These are phyloP conservation scores for Hevea brasiliensis DNA, from an alignment of 345 rosid species.

Conservation along the genomic window DNA sequence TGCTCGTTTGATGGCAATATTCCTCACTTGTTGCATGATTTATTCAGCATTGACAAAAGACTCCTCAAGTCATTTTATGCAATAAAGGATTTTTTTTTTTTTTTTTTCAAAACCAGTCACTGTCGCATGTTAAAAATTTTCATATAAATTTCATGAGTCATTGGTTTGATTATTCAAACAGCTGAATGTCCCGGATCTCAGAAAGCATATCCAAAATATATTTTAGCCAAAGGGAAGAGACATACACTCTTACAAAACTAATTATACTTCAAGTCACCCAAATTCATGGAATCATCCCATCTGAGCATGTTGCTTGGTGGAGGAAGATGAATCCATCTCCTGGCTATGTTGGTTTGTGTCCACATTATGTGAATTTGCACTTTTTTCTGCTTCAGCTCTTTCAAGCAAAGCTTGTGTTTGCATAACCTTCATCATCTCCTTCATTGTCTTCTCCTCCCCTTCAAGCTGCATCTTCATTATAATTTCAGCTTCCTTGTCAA, in stretches of 20 bases:
- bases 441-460: constrained; percentile 76
- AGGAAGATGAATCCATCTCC: constrained; percentile 28
- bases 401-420: constrained; percentile 59
- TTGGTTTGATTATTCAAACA: not conserved
- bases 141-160: too few relatives aligned
- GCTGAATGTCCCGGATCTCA: not conserved
- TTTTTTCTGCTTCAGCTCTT: constrained; percentile 54
- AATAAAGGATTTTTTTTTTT: too few relatives aligned
- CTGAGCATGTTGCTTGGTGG: constrained; percentile 25
- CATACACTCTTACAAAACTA: constrained; percentile 4
- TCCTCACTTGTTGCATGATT: not conserved
- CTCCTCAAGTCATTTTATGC: too few relatives aligned
- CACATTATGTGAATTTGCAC: constrained; percentile 21
- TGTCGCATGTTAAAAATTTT: not conserved
- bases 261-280: not conserved
- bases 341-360: constrained; percentile 25
- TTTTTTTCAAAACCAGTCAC: not conserved
- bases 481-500: constrained; percentile 73
- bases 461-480: constrained; percentile 84
- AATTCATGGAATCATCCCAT: constrained; percentile 15
- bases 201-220: not conserved
- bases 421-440: constrained; percentile 61
- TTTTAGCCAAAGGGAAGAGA: not conserved
- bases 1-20: too few relatives aligned
- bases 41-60: too few relatives aligned